Base-by-base conservation (phyloP, 768 basidiomycete species). In the Gelatoporia subvermispora region DNA sequence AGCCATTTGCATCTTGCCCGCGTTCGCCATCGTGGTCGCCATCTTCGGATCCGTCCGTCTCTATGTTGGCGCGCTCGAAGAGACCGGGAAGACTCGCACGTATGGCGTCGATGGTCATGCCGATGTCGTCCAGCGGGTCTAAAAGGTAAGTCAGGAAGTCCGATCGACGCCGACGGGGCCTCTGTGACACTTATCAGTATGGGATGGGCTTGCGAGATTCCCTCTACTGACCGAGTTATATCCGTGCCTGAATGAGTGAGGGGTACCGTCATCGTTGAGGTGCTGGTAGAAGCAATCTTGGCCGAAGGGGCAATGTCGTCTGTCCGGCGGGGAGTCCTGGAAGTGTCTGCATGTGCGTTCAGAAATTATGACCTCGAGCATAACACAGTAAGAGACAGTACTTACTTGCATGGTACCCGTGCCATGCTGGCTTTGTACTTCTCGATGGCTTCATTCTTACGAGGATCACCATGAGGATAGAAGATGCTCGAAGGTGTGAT, bases 201-300 rank as follows among this genome's bases (percentile, higher is more conserved):
- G 28, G 13, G 13, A 31, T 31, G 28, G 13, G 13, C 7, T 7
- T 7, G 28, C n/a, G 28, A 31, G 28, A 31, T 13, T 31, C 28
- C n/a, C n/a, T n/a, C n/a, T n/a, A n/a, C n/a, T n/a, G n/a, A 31
- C 28, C 28, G 7, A 13, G 4, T 55, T 52, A 9, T 51, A 59
- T 13, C 85, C 86, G 36, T 77, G 65, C 35, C 61, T 55, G 57
- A 85, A 85, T 2, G 76, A 56, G 53, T 79, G 71, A 0, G 71
- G 70, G 8, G 84, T 78, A 10, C 88, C 88, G 54, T 90, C 88
- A 0, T 69, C 65, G 21, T 84, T 82, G 42, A 68, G 55, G 59
- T 92, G 88, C 56, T 79, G 75, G 60, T 89, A 92, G 62, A 92
- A 88, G 61, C 88, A 92, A 50, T 91, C 88, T 41, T 72, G 71